A percentile compares a stretch with the other conserved stretches of the same genome.
Evolutionary conservation across 2,329 filamentous ascomycete genomes (phyloP).

Genomic region (Elsinoe fawcettii): DNA sequence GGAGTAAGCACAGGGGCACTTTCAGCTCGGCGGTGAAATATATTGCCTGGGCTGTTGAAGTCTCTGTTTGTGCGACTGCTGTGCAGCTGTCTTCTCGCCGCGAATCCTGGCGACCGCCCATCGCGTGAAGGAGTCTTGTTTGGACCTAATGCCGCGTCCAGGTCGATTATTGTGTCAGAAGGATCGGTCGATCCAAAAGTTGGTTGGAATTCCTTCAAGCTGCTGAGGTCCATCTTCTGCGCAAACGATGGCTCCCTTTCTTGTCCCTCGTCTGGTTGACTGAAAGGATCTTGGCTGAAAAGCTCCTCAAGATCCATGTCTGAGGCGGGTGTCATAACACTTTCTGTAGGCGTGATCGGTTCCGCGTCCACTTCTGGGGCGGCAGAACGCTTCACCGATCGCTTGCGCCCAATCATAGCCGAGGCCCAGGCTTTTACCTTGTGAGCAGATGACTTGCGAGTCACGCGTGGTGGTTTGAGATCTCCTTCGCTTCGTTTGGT

Average conservation of each 20-base stretch:
- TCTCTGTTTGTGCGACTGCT: conserved; percentile 66
- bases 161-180: conserved; percentile 76
- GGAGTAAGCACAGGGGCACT: conserved; percentile 72
- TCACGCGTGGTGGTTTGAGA: neutral
- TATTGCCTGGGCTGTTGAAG: conserved; percentile 60
- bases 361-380: neutral
- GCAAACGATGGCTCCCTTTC: neutral
- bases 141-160: conserved; percentile 86
- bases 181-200: conserved; percentile 64
- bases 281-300: conserved; percentile 17
- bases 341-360: neutral
- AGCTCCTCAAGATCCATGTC: conserved; percentile 19
- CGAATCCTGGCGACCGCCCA: conserved; percentile 19
- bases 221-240: neutral
- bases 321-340: neutral
- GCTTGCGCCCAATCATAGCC: conserved; percentile 24
- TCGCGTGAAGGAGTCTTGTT: conserved; percentile 68
- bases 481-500: conserved; percentile 15
- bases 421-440: conserved; percentile 65
- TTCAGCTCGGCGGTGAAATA: conserved; percentile 70
- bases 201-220: conserved; percentile 30
- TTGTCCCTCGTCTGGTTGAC: conserved; percentile 13
- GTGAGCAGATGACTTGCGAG: conserved; percentile 40
- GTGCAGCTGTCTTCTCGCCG: conserved; percentile 60
- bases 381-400: neutral